phyloP scores from a whole-genome alignment of 345 rosid species.

The Hirschfeldia incana region DNA sequence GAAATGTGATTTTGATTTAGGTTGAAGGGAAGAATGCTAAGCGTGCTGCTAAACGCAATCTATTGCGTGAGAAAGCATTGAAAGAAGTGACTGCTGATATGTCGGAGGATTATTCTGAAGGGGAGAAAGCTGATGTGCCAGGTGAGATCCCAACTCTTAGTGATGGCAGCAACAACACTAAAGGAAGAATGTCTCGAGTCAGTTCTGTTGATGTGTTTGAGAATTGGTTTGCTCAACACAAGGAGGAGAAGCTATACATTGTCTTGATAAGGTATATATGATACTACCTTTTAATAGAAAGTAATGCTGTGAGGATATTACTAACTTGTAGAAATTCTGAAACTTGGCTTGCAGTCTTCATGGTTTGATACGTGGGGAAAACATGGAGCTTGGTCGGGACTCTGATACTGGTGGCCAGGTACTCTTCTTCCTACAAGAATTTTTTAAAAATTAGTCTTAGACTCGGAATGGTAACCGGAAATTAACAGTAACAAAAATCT shows the following conservation, averaged over 20 bases:
- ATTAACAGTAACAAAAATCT: too few species aligned
- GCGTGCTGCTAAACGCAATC: slow-evolving; percentile 53
- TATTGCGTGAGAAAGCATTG: slow-evolving; percentile 71
- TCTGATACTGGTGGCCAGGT: slow-evolving; percentile 94
- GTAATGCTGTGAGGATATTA: not conserved
- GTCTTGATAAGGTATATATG: slow-evolving; percentile 67
- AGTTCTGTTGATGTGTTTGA: slow-evolving; percentile 74
- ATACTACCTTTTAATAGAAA: not conserved
- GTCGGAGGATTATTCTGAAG: slow-evolving; percentile 78
- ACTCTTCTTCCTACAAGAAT: not conserved
- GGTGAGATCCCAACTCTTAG: slow-evolving; percentile 53
- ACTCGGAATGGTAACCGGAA: too few species aligned
- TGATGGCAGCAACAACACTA: slow-evolving; percentile 34
- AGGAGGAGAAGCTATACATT: slow-evolving; percentile 72
- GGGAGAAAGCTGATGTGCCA: slow-evolving; percentile 63
- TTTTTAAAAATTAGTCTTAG: not conserved
- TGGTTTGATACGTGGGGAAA: slow-evolving; percentile 78
- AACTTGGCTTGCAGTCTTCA: slow-evolving; percentile 60
- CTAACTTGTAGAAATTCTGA: not conserved
- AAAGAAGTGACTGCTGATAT: slow-evolving; percentile 75
- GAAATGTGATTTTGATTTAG: slow-evolving; percentile 33
- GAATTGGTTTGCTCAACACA: slow-evolving; percentile 65
- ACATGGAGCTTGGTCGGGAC: slow-evolving; percentile 88
- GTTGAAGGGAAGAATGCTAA: slow-evolving; percentile 72
- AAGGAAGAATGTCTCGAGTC: slow-evolving; percentile 59